phyloP scores from a whole-genome alignment of 306 rosid species.

The Ormosia semicastrata region DNA sequence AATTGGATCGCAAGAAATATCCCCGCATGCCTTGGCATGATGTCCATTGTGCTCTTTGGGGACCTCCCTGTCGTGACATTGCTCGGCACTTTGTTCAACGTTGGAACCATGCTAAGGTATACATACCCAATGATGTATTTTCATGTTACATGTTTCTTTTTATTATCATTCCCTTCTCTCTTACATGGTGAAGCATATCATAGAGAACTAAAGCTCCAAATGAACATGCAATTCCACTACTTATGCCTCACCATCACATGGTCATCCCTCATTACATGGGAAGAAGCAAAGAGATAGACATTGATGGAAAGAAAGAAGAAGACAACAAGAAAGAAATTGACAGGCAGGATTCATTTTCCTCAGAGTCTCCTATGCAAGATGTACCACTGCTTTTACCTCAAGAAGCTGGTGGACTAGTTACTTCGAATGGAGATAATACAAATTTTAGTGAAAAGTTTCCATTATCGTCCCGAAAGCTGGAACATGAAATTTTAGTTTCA shows the following conservation, averaged over 20 bases:
- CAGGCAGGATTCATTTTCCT: conserved; percentile 62
- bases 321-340: conserved; percentile 30
- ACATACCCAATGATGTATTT: conserved; percentile 5
- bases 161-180: conserved; percentile 5
- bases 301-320: conserved; percentile 41
- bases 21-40: conserved; percentile 99
- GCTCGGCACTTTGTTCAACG: conserved; percentile 99
- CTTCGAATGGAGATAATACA: conserved; percentile 38
- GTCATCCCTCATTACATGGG: conserved; percentile 96
- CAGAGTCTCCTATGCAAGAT: conserved; percentile 62
- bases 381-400: conserved; percentile 84
- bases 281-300: conserved; percentile 57
- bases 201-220: conserved; percentile 97
- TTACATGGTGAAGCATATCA: conserved; percentile 20
- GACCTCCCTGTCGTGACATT: conserved; percentile 94
- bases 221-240: conserved; percentile 85
- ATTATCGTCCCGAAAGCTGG: conserved; percentile 21
- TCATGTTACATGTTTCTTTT: neutral
- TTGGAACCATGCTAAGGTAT: conserved; percentile 98
- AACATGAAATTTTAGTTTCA: conserved; percentile 31
- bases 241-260: conserved; percentile 99
- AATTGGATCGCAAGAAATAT: conserved; percentile 80
- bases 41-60: conserved; percentile 97
- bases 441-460: conserved; percentile 21
- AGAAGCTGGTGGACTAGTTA: conserved; percentile 44